These are phyloP conservation scores for Coleophoma crateriformis DNA, from an alignment of 2,329 filamentous ascomycete genomes.

Conservation along the genomic window DNA sequence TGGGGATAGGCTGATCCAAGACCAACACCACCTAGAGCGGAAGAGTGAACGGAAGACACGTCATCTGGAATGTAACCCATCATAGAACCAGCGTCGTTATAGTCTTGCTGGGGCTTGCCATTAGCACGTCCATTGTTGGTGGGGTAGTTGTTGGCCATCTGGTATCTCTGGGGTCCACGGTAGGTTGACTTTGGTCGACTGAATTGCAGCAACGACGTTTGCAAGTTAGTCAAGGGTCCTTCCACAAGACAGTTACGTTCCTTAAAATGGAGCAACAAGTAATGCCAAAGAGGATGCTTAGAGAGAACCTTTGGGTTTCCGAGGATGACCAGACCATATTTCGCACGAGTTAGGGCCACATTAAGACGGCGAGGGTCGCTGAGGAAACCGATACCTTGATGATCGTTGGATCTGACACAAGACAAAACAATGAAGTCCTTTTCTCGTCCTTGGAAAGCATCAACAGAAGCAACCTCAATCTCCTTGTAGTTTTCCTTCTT, in stretches of 20 bases:
- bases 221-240: slow-evolving; percentile 90
- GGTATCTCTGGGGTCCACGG: slow-evolving; percentile 80
- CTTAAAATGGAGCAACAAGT: slow-evolving; percentile 92
- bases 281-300: slow-evolving; percentile 98
- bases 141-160: slow-evolving; percentile 61
- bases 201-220: slow-evolving; percentile 91
- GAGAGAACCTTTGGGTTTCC: slow-evolving; percentile 96
- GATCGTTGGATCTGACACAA: slow-evolving; percentile 96
- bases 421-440: slow-evolving; percentile 99
- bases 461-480: slow-evolving; percentile 95
- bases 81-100: slow-evolving; percentile 73
- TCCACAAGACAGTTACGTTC: slow-evolving; percentile 94
- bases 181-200: slow-evolving; percentile 89
- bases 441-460: slow-evolving; percentile 97
- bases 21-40: slow-evolving; percentile 79
- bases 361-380: slow-evolving; percentile 96
- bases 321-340: slow-evolving; percentile 92
- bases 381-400: slow-evolving; percentile 97
- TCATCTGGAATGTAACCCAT: slow-evolving; percentile 96
- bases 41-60: slow-evolving; percentile 92
- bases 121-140: slow-evolving; percentile 25
- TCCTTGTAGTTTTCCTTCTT: slow-evolving; percentile 99
- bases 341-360: slow-evolving; percentile 92
- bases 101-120: slow-evolving; percentile 26
- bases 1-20: slow-evolving; percentile 77